These are phyloP conservation scores for Lactarius quietus DNA, from an alignment of 768 basidiomycete species.

Conservation along the genomic window DNA sequence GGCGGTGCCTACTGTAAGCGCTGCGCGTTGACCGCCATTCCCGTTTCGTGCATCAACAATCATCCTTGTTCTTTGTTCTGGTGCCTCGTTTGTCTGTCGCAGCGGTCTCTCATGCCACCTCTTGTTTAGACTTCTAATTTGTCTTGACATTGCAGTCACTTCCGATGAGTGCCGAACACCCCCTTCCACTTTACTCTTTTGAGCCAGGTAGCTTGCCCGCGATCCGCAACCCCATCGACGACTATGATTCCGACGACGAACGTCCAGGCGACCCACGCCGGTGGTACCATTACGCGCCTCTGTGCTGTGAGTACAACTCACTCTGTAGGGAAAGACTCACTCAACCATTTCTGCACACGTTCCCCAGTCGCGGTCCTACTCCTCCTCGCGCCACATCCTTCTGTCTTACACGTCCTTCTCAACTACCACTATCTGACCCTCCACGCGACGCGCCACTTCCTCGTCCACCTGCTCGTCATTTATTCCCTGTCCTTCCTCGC, in stretches of 20 bases:
- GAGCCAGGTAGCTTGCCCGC: conserved; percentile 12
- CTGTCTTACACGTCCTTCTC: conserved; percentile 61
- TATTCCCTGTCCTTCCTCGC: conserved; percentile 67
- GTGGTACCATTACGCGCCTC: conserved; percentile 26
- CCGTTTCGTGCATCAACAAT: not conserved
- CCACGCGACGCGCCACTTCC: conserved; percentile 44
- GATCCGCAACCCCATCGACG: not conserved
- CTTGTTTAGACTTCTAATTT: not conserved
- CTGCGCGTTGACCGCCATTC: not conserved
- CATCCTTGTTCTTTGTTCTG: not conserved
- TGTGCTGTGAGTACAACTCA: conserved; percentile 15
- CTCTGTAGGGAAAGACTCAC: not conserved
- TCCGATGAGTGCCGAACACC: not conserved
- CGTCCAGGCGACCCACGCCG: conserved; percentile 11
- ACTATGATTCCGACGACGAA: conserved; percentile 19
- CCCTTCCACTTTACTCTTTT: conserved; percentile 15
- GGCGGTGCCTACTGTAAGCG: not conserved
- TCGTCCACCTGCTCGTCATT: conserved; percentile 52
- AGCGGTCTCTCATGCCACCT: conserved; percentile 1
- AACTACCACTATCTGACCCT: conserved; percentile 61
- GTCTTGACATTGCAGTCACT: not conserved
- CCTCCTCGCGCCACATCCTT: conserved; percentile 72
- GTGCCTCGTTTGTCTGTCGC: not conserved
- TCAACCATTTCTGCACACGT: not conserved
- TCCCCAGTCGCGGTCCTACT: conserved; percentile 46